Percentiles rank a stretch among this genome's conserved stretches.
Conservation (phyloP, 148 eudicot species). For the Fagopyrum tataricum region DNA sequence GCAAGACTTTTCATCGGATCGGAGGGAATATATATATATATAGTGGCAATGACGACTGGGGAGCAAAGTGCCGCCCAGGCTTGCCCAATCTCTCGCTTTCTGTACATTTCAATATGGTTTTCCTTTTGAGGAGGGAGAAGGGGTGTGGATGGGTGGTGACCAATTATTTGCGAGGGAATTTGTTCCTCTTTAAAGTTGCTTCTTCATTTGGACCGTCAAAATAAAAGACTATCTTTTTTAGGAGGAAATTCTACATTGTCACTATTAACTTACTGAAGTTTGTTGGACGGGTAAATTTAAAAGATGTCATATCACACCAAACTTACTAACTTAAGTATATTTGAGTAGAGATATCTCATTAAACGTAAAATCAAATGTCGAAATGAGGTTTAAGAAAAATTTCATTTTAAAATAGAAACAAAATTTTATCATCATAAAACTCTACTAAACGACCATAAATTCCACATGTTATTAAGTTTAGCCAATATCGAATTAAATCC, state of each 20-base stretch:
- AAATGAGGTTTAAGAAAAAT: too few species aligned
- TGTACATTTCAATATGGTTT: neutral
- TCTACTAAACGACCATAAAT: too few species aligned
- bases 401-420: too few species aligned
- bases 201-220: neutral
- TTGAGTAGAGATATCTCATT: too few species aligned
- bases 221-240: neutral
- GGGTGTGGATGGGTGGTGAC: neutral
- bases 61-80: slow-evolving; percentile 4
- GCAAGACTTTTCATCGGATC: neutral
- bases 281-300: too few species aligned
- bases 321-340: too few species aligned
- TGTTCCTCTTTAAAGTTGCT: neutral
- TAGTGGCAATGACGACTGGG: neutral
- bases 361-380: too few species aligned
- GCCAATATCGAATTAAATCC: too few species aligned
- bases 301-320: too few species aligned
- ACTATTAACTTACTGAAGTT: neutral
- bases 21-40: neutral
- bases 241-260: neutral
- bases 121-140: neutral
- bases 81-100: neutral
- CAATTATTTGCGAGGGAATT: slow-evolving; percentile 11
- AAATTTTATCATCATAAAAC: too few species aligned
- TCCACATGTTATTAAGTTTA: too few species aligned